Evolutionary conservation across 106 monocot species (phyloP).

Genomic region (Dendrobium officinale): DNA sequence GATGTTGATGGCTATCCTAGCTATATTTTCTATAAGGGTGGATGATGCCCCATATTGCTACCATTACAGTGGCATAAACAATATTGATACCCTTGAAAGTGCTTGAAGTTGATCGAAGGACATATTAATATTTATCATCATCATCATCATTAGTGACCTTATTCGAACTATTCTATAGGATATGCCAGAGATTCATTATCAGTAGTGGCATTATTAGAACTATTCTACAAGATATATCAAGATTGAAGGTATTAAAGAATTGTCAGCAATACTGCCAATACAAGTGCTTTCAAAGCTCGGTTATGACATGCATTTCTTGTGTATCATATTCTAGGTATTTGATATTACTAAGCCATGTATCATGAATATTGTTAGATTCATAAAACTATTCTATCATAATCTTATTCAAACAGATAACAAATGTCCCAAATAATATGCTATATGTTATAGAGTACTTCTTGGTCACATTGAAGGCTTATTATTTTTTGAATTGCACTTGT

Average conservation of each 20-base stretch:
- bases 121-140: neutral
- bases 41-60: neutral
- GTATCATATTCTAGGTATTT: neutral
- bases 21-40: neutral
- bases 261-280: neutral
- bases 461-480: neutral
- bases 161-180: neutral
- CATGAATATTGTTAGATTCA: neutral
- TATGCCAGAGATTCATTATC: neutral
- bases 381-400: neutral
- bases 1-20: neutral
- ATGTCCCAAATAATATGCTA: neutral
- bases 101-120: neutral
- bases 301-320: neutral
- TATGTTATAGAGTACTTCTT: neutral
- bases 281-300: neutral
- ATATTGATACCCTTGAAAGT: neutral
- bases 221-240: neutral
- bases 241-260: neutral
- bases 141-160: neutral
- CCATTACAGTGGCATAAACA: neutral
- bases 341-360: neutral
- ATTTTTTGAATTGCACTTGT: neutral
- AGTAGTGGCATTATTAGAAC: neutral
- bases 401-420: neutral